Evolutionary conservation across 2,329 filamentous ascomycete species (phyloP), one percentile per base, ranked within the genome.

Genomic region (Calycina marina): DNA sequence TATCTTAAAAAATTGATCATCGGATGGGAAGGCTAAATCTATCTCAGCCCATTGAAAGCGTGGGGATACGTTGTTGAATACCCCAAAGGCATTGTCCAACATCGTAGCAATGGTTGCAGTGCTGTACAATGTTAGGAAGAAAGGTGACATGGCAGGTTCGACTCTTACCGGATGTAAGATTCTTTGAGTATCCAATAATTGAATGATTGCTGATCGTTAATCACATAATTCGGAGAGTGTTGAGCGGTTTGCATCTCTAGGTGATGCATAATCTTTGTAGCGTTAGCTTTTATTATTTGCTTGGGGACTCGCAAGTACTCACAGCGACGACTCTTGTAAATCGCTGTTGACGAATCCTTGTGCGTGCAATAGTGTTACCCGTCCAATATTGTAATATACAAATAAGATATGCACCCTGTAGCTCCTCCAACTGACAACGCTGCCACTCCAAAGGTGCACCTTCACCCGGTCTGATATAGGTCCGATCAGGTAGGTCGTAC

Each of bases 11-110:
- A 40, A 51, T 1, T 26, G 15, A 14, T 50, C 45, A 15, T 49
- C 45, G 24, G 40, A 41, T 4, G 48, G 44, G 30, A 53, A 48
- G 3, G 42, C 38, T 3, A 50, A 37, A 29, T 50, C 50, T 5
- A 51, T 36, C 36, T 53, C 50, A 2, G 47, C 34, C 49, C 49
- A 53, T 35, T 52, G 48, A 12, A 51, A 37, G n/a, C 45, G 40
- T 6, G 47, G 42, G 4, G 47, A 20, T 2, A 50, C 40, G 18
- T 53, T 53, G 32, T 53, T 50, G 35, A 52, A 50, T 12, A 52
- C 48, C 5, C 43, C 48, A 40, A 50, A 51, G 4, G 41, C 40
- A 29, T 46, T 44, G 30, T 53, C 50, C 4, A 53, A 41, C 46
- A 51, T 48, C n/a, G 42, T 35, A 16, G 48, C 43, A 8, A 49